Percentiles rank a stretch among this genome's conserved stretches.
Conservation (phyloP, 345 rosid genomes). For the Microcos paniculata region DNA sequence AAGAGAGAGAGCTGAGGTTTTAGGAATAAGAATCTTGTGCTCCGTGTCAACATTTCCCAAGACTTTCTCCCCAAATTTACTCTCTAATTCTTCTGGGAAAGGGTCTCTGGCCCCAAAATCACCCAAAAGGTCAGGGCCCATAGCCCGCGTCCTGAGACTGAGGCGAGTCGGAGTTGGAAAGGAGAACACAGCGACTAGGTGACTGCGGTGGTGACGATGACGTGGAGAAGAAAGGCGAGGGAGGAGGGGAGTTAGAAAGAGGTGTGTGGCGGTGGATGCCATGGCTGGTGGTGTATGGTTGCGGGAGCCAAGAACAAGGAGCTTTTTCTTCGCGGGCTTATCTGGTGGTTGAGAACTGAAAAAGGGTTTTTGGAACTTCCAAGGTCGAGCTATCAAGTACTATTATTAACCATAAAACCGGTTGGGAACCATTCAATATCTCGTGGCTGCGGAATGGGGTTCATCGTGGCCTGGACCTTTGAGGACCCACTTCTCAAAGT, state of each 20-base stretch:
- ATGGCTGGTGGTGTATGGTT: slow-evolving; percentile 9
- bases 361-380: not conserved
- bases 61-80: slow-evolving; percentile 80
- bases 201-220: slow-evolving; percentile 4
- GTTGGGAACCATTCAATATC: too few species aligned
- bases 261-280: slow-evolving; percentile 33
- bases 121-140: slow-evolving; percentile 38
- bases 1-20: slow-evolving; percentile 69
- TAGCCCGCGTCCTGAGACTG: slow-evolving; percentile 25
- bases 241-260: slow-evolving; percentile 29
- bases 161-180: slow-evolving; percentile 13
- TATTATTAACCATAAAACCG: too few species aligned
- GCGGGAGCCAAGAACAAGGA: slow-evolving; percentile 8
- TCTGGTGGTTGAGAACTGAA: slow-evolving; percentile 17
- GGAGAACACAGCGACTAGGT: not conserved
- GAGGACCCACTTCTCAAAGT: too few species aligned
- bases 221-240: slow-evolving; percentile 24
- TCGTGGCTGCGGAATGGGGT: too few species aligned
- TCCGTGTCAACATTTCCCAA: slow-evolving; percentile 64
- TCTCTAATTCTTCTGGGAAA: slow-evolving; percentile 75
- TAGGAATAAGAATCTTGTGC: slow-evolving; percentile 87
- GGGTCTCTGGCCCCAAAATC: slow-evolving; percentile 82
- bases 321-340: slow-evolving; percentile 11
- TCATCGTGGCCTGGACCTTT: too few species aligned
- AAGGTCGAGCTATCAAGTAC: slow-evolving; percentile 10